Percentiles rank a stretch among this genome's conserved stretches.
phyloP scores from a whole-genome alignment of 164 flowering plant genomes.

The Tetracentron sinense region DNA sequence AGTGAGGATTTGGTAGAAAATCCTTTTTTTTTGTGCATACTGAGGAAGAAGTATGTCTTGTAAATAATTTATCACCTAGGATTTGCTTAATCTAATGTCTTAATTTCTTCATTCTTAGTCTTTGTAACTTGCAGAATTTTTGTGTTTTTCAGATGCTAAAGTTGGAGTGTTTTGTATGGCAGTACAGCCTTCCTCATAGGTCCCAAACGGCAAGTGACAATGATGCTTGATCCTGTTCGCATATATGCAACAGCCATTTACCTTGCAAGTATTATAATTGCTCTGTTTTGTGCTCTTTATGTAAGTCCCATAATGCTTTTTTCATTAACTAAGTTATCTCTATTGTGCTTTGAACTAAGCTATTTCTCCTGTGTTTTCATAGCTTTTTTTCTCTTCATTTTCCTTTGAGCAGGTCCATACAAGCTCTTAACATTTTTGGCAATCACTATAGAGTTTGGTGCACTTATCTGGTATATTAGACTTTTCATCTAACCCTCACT shows the following conservation, averaged over 20 bases:
- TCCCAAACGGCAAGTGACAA: conserved; percentile 76
- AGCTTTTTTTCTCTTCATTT: not conserved
- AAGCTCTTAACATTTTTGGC: conserved; percentile 85
- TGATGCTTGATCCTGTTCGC: conserved; percentile 99
- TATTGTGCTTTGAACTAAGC: not conserved
- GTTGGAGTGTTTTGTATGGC: conserved; percentile 54
- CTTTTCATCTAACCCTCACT: not conserved
- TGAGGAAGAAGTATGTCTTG: not conserved
- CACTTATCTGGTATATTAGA: conserved; percentile 68
- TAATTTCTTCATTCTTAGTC: not conserved
- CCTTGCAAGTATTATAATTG: conserved; percentile 71
- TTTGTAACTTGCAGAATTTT: conserved; percentile 12
- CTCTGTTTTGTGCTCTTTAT: conserved; percentile 85
- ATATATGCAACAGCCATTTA: conserved; percentile 85
- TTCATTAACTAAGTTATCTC: not conserved
- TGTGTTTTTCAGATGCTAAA: conserved; percentile 32
- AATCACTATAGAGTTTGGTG: conserved; percentile 78
- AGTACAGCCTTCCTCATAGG: conserved; percentile 98
- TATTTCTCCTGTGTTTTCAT: conserved; percentile 2
- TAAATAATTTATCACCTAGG: not conserved
- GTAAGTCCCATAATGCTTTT: conserved; percentile 41
- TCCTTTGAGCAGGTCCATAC: conserved; percentile 55
- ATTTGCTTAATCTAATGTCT: not conserved
- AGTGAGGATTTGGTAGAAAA: not conserved
- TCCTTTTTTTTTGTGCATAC: not conserved